phyloP scores from a whole-genome alignment of 257 asterid genomes.

The Capsicum baccatum region DNA sequence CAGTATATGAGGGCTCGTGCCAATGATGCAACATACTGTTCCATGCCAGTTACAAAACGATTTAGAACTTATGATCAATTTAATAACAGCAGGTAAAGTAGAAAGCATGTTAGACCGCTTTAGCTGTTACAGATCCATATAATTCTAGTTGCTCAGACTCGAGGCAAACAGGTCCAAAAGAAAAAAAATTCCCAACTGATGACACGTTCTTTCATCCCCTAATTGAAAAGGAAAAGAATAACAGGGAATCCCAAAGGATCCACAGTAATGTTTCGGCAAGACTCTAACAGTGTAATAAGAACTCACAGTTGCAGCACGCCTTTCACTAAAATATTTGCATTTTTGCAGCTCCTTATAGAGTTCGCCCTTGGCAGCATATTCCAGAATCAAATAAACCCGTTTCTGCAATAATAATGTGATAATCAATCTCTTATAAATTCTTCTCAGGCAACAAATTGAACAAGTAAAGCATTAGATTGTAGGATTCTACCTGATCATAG shows the following conservation, averaged over 20 bases:
- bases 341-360: slow-evolving; percentile 90
- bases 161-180: background rate
- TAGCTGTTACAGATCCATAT: background rate
- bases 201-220: background rate
- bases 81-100: background rate
- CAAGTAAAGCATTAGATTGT: slow-evolving; percentile 15
- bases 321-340: slow-evolving; percentile 83
- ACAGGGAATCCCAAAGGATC: slow-evolving; percentile 17
- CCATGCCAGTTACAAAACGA: slow-evolving; percentile 22
- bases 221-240: background rate
- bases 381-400: slow-evolving; percentile 87
- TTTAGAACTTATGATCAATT: slow-evolving; percentile 3
- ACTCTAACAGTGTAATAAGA: slow-evolving; percentile 19
- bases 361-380: slow-evolving; percentile 94
- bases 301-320: slow-evolving; percentile 95
- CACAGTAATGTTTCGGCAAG: background rate
- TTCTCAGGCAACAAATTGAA: slow-evolving; percentile 10
- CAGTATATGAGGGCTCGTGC: slow-evolving; percentile 97
- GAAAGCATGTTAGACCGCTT: background rate
- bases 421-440: slow-evolving; percentile 20
- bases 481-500: slow-evolving; percentile 71
- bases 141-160: background rate
- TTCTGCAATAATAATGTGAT: slow-evolving; percentile 55
- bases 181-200: background rate
- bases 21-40: slow-evolving; percentile 88